A percentile compares a stretch with the other conserved stretches of the same genome.
phyloP scores from a whole-genome alignment of 176 grass and related monocot genomes.

The Raddia distichophylla region DNA sequence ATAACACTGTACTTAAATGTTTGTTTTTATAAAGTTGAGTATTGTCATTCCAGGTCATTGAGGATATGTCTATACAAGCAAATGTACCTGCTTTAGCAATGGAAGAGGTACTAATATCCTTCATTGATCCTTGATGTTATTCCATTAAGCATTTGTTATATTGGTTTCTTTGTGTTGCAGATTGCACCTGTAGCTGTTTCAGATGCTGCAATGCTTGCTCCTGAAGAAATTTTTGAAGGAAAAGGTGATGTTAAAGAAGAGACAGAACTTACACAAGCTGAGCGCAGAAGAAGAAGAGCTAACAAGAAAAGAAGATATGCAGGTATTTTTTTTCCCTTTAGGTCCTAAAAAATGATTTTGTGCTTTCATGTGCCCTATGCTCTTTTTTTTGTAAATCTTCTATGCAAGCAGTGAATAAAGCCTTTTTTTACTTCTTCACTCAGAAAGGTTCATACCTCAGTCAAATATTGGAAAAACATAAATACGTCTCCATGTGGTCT shows the following conservation, averaged over 20 bases:
- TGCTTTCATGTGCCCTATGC: neutral
- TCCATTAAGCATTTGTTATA: conserved; percentile 28
- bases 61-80: conserved; percentile 92
- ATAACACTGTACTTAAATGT: conserved; percentile 5
- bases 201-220: conserved; percentile 95
- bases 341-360: neutral
- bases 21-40: conserved; percentile 12
- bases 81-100: conserved; percentile 76
- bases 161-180: conserved; percentile 49
- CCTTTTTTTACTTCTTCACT: neutral
- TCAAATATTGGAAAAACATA: neutral
- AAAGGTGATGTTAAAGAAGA: conserved; percentile 96
- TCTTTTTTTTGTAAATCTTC: conserved; percentile 1
- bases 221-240: conserved; percentile 94
- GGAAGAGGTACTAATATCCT: too few relatives aligned
- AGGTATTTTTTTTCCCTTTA: conserved; percentile 39
- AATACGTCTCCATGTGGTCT: neutral
- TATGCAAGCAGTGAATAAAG: neutral
- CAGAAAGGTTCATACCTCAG: neutral
- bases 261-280: conserved; percentile 67
- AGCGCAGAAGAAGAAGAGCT: conserved; percentile 63
- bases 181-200: conserved; percentile 91
- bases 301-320: conserved; percentile 65
- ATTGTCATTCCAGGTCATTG: conserved; percentile 70
- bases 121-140: neutral